Evolutionary conservation across 257 asterid genomes (phyloP).

Genomic region (Haberlea rhodopensis): DNA sequence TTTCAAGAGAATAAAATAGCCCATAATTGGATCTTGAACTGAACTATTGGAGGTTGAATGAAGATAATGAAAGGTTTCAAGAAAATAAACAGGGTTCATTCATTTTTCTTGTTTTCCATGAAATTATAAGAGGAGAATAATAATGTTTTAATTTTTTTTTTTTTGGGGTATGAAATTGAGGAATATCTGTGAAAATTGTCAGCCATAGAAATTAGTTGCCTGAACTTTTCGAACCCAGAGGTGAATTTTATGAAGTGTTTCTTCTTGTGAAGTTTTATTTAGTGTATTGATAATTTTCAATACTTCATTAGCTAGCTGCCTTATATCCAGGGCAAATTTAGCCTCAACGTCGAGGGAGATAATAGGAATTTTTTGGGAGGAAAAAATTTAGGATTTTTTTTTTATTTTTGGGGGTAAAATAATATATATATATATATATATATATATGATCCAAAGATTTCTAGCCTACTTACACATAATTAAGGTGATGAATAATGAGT

Average conservation of each 20-base stretch:
- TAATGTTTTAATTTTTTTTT: conserved; percentile 19
- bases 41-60: neutral
- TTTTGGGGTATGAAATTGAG: conserved; percentile 13
- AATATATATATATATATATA: too few relatives aligned
- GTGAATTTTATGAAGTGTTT: neutral
- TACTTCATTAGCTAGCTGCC: too few relatives aligned
- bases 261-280: conserved; percentile 5
- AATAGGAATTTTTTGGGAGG: too few relatives aligned
- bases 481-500: neutral
- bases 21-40: neutral
- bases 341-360: too few relatives aligned
- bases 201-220: conserved; percentile 38
- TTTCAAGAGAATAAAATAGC: neutral
- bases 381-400: too few relatives aligned
- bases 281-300: neutral
- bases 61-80: neutral
- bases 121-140: conserved; percentile 18
- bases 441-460: too few relatives aligned
- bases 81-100: neutral
- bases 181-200: conserved; percentile 24
- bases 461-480: neutral
- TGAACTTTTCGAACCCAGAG: neutral
- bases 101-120: conserved; percentile 15
- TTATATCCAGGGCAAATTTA: too few relatives aligned
- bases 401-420: too few relatives aligned